Base-by-base conservation (phyloP, 2,329 filamentous ascomycete species). In the Dothiorella sarmentorum region DNA sequence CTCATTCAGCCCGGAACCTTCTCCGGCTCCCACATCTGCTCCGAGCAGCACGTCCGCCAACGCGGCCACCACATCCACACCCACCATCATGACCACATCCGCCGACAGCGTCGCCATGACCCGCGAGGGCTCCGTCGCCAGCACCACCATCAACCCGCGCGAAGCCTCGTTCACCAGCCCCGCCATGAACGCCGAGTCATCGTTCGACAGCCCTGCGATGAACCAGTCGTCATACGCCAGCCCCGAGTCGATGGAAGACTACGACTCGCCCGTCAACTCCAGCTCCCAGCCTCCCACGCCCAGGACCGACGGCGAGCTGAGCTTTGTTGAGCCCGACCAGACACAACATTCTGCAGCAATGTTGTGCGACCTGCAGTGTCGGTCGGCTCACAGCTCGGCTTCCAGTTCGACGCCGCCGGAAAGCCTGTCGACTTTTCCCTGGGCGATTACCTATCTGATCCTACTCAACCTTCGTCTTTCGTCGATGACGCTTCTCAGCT, bases 331-430 rank as follows among this genome's bases (percentile, higher is more conserved):
- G 78, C 83, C 89, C 85, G 90, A 95, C 84, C 80, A 85, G 94
- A 94, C 92, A 97, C 94, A 97, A 97, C 92, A 95, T 96, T 92
- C 94, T 97, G 94, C 94, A 83, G 94, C 84, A 92, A 88, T 97
- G 93, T 97, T 97, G 94, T 97, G 88, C 78, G 94, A 96, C 94
- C 94, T 96, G 94, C 94, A 89, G 94, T 99, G 94, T 97, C 94
- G 85, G 87, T 93, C 89, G 88, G 84, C 79, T 45, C 58, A 43
- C 59, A 56, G 31, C 65, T 70, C 70, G 65, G 62, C 61, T 63
- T 61, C 65, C 64, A 53, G 56, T 63, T 63, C 65, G 58, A 66
- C 65, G 47, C 31, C 38, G 26, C 47, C 47, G 61, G 65, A 67
- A 55, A 64, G 52, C 40, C 59, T 18, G 42, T 31, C 59, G 40